Evolutionary conservation across 2,329 filamentous ascomycete genomes (phyloP), one percentile per base, ranked within the genome.

Genomic region (Diaporthe ilicicola): DNA sequence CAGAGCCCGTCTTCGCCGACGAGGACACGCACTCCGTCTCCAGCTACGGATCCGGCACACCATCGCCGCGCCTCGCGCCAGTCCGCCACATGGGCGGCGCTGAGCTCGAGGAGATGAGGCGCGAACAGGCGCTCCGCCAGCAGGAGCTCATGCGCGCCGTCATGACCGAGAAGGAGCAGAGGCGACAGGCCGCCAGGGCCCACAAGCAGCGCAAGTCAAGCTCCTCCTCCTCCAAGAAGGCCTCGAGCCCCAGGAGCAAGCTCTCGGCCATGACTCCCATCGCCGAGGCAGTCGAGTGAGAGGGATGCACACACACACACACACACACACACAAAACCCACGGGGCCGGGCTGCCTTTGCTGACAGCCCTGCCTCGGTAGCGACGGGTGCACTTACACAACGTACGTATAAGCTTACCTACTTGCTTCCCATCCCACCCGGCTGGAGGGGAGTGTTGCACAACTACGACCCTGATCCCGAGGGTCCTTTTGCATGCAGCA

Each of bases 121-220:
- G 84, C 62, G 83, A 88, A 79, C 84, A 85, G 76, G 80, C 82
- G 66, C 82, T 83, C 69, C 79, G 85, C 77, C 86, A 89, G 79
- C 84, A 84, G 74, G 86, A 89, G 80, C 84, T 84, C 59, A 77
- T 88, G 74, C 83, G 85, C 74, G 82, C 85, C 74, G 76, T 88
- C 61, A 78, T 86, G 74, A 78, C 76, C 74, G 88, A 89, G 82
- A 88, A 88, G 85, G 87, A 89, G 81, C 82, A 83, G 67, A 82
- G 87, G 48, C 83, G 84, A 72, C 81, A 83, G 74, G 76, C 77
- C 22, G 80, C 82, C 42, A 82, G 81, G 76, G 81, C 82, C 76
- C 79, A 81, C 72, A 76, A 76, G 65, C 78, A 79, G 62, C 75
- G 77, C 74, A 80, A 79, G 73, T 78, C 79, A 61, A 77, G 79